Conservation (phyloP, 306 rosid genomes). For the Cicer arietinum region DNA sequence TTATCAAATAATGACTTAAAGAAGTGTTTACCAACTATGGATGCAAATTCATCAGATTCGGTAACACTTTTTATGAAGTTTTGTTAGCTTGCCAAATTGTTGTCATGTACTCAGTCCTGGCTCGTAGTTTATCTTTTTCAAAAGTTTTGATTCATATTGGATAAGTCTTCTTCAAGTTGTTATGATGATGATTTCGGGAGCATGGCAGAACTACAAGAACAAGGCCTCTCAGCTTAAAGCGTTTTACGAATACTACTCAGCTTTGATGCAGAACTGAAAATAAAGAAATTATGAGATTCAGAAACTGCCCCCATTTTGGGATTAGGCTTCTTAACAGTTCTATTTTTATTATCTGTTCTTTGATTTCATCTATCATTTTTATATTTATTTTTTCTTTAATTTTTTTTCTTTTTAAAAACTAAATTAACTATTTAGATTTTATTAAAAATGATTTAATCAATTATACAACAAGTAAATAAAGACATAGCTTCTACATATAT, state of each 20-base stretch:
- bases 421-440: too few species aligned
- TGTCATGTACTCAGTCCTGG: conserved; percentile 16
- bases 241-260: conserved; percentile 86
- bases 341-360: too few species aligned
- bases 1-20: conserved; percentile 71
- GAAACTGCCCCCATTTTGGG: too few species aligned
- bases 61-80: conserved; percentile 46
- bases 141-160: conserved; percentile 92
- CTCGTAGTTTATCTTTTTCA: conserved; percentile 35
- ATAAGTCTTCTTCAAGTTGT: conserved; percentile 97
- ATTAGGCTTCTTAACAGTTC: too few species aligned
- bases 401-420: too few species aligned
- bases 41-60: conserved; percentile 95
- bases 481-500: too few species aligned
- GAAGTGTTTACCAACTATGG: conserved; percentile 89
- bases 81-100: background rate
- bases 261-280: conserved; percentile 67
- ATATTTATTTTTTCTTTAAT: too few species aligned
- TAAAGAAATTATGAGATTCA: too few species aligned
- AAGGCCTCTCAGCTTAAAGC: conserved; percentile 83
- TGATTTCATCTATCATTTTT: too few species aligned
- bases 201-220: conserved; percentile 98
- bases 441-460: too few species aligned
- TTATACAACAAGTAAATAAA: too few species aligned
- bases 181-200: conserved; percentile 99